Base-by-base conservation (phyloP, 257 asterid genomes). In the Anisodus tanguticus region DNA sequence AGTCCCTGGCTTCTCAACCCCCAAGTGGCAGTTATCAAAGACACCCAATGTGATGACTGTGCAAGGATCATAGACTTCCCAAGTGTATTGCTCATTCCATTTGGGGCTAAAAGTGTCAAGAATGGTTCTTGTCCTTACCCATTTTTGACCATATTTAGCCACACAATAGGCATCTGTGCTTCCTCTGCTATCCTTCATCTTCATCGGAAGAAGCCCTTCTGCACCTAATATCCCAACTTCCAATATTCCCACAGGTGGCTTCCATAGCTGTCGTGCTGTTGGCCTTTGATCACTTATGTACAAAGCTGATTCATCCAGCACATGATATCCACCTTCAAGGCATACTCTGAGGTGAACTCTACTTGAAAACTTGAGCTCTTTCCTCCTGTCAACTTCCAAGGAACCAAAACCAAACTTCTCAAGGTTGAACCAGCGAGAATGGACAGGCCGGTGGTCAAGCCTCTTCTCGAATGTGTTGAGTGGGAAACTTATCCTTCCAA, bases 301-400 rank as follows among this genome's bases (percentile, higher is more conserved):
- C 91, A 90, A 79, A 0, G 96, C 83, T 1, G 96, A 93, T 86
- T 94, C 98, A 79, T 94, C 98, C 11, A 93, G 83, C 3, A 93
- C 97, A 70, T 93, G 97, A 84, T 93, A 94, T 53, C 97, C 98
- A 51, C 97, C 98, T 88, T 94, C 97, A n/a, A 94, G 93, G 57
- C 94, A 94, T 16, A 88, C 92, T 70, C 95, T 82, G 5, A 94
- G 19, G 86, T 94, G 98, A 53, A 93, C 76, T 66, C 95, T 90
- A 84, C 93, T 92, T 2, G 97, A 88, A 82, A 93, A 94, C 47
- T 86, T 89, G 15, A 71, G 86, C 85, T 93, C 98, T 76, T 81
- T 89, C 70, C 93, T 90, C 84, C 90, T 87, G 76, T 90, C 96
- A 3, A 81, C 90, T 82, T 91, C 94, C 15, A 88, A 17, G 26